Percentiles rank a stretch among this genome's conserved stretches.
These are phyloP conservation scores for Sarcocystis neurona DNA, from an alignment of 169 alveolate genomes.

Conservation along the genomic window DNA sequence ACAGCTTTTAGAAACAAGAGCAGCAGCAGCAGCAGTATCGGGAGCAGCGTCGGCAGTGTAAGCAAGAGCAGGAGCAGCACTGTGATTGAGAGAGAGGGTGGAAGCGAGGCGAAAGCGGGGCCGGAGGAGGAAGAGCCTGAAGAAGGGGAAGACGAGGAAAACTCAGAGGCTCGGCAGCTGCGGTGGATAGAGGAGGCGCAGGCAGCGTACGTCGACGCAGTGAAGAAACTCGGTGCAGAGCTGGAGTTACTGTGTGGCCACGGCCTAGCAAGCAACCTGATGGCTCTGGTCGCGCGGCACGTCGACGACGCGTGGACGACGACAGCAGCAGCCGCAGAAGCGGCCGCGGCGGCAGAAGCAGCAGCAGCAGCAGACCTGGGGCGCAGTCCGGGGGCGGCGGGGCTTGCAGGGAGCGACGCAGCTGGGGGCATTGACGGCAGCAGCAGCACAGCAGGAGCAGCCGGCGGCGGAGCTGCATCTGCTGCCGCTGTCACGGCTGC, in stretches of 20 bases:
- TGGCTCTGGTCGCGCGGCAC: neutral
- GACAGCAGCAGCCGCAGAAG: neutral
- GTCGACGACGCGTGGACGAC: neutral
- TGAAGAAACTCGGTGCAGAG: neutral
- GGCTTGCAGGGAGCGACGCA: neutral
- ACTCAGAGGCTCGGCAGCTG: neutral
- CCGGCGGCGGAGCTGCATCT: slow-evolving; percentile 11
- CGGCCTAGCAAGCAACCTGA: too few relatives aligned
- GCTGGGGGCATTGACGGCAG: too few relatives aligned
- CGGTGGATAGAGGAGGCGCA: slow-evolving; percentile 34
- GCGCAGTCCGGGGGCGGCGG: neutral
- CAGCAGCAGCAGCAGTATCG: too few relatives aligned
- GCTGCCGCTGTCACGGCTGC: neutral
- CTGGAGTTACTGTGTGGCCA: too few relatives aligned
- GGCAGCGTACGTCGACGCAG: neutral
- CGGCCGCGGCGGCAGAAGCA: neutral
- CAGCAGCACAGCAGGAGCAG: neutral
- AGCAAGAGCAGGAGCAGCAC: too few relatives aligned
- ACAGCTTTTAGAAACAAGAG: too few relatives aligned
- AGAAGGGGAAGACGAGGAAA: neutral
- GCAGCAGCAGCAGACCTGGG: neutral
- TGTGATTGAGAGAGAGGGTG: too few relatives aligned
- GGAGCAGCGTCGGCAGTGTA: too few relatives aligned
- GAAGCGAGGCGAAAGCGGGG: too few relatives aligned
- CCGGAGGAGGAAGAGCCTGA: too few relatives aligned